phyloP scores from a whole-genome alignment of 352 stramenopile species.

The Globisporangium echinulatum region DNA sequence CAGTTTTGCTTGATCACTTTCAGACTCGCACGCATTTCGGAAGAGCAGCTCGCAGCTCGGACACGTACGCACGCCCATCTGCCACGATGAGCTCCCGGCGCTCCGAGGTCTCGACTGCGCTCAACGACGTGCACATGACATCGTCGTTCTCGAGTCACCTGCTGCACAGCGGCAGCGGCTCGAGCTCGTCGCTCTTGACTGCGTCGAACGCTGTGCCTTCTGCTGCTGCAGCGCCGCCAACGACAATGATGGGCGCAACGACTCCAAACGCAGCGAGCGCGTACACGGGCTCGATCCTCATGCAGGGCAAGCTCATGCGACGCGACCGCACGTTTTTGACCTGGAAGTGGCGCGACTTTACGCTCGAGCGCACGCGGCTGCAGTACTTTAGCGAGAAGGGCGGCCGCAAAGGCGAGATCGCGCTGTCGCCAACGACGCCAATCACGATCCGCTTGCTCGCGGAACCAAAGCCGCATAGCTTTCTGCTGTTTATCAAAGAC shows the following conservation, averaged over 20 bases:
- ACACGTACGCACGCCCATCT: neutral
- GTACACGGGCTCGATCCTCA: conserved; percentile 29
- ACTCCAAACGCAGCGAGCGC: neutral
- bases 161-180: neutral
- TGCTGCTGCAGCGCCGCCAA: neutral
- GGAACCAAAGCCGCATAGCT: conserved; percentile 66
- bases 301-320: conserved; percentile 69
- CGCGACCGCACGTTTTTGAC: conserved; percentile 70
- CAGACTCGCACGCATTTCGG: too few species aligned
- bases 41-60: too few species aligned
- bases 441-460: conserved; percentile 67
- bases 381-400: conserved; percentile 79
- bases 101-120: conserved; percentile 12
- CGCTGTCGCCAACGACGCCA: conserved; percentile 46
- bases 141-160: conserved; percentile 5
- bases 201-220: neutral
- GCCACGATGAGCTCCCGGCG: conserved; percentile 4
- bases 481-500: conserved; percentile 74
- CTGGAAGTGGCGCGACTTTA: conserved; percentile 83
- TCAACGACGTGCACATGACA: conserved; percentile 9
- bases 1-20: too few species aligned
- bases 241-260: neutral
- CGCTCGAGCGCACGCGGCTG: conserved; percentile 55
- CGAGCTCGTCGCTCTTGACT: conserved; percentile 3
- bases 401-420: conserved; percentile 67